Base-by-base conservation (phyloP, 441 rosid species). In the Arabidopsis hybrid region DNA sequence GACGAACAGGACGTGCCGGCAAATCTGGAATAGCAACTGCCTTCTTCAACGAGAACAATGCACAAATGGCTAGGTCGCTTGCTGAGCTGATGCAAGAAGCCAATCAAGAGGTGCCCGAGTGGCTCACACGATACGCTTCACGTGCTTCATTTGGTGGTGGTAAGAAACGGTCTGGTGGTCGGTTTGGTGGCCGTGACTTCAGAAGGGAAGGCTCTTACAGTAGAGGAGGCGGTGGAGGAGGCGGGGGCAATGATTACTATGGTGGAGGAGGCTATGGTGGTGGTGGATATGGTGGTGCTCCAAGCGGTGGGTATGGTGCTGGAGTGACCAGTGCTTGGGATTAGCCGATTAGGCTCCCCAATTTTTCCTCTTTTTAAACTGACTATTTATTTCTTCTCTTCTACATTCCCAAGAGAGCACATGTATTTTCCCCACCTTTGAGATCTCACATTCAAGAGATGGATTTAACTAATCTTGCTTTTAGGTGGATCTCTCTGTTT, bases 301-400 rank as follows among this genome's bases (percentile, higher is more conserved):
- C 62, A 78, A 82, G 70, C 52, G 77, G 77, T 38, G 77, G 84
- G 10, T 84, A 83, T 64, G 85, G 87, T 65, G 78, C 87, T 8
- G 89, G 83, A 50, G 90, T 82, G 60, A 78, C 88, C 76, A 89
- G 97, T 66, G 94, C 97, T 67, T 91, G 97, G 94, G 97, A 91
- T 82, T 91, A 87, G 83, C 38, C 56, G 52, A 43, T 50, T 60
- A 49, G 80, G 67, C 73, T 39, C 42, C 68, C 57, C 49, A 59
- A 65, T 8, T 60, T 71, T 66, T 61, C 55, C 13, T 47, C 59
- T 8, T 77, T 53, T 55, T 72, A 62, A 67, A 66, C 45, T 52
- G 65, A 67, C 71, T 46, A 12, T 69, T 18, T 72, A 10, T 71
- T 67, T 73, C 67, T 61, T 40, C 46, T 77, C 43, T 39, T 63